Percentiles rank a stretch among this genome's conserved stretches.
phyloP scores from a whole-genome alignment of 163 green algal genomes.

The Picocystis sp. region DNA sequence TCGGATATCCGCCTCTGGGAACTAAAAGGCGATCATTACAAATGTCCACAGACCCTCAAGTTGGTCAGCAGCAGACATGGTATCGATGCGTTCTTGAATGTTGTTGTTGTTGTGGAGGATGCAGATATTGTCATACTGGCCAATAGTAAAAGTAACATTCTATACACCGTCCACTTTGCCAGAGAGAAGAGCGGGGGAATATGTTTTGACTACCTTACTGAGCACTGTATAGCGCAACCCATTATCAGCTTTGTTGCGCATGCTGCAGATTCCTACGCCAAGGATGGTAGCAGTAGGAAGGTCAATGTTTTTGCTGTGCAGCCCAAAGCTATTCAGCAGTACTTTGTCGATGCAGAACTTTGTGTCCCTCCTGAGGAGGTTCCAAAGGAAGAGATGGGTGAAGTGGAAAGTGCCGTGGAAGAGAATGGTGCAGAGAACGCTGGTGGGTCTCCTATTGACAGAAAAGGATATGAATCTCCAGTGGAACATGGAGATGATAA shows the following conservation, averaged over 20 bases:
- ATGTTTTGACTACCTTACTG: slow-evolving; percentile 35
- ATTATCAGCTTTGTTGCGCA: slow-evolving; percentile 44
- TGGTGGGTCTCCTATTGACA: neutral
- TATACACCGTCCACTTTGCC: slow-evolving; percentile 40
- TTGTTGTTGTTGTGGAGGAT: slow-evolving; percentile 18
- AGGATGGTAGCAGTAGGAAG: neutral
- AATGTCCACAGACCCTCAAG: slow-evolving; percentile 16
- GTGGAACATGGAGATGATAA: too few relatives aligned
- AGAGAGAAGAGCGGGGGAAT: neutral
- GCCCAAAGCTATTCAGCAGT: slow-evolving; percentile 65
- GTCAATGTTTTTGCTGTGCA: slow-evolving; percentile 54
- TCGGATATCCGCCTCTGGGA: slow-evolving; percentile 20
- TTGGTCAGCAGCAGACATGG: slow-evolving; percentile 8
- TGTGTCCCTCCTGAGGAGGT: slow-evolving; percentile 14
- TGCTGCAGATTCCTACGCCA: neutral
- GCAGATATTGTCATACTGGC: slow-evolving; percentile 42
- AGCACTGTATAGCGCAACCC: slow-evolving; percentile 48
- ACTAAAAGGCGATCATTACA: neutral
- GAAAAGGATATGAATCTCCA: too few relatives aligned
- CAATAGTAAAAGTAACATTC: slow-evolving; percentile 31
- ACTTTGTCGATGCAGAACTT: slow-evolving; percentile 35
- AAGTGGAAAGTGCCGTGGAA: too few relatives aligned
- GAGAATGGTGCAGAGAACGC: too few relatives aligned
- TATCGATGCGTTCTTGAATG: slow-evolving; percentile 26
- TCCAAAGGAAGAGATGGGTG: too few relatives aligned